Conservation (phyloP, 441 rosid species). For the Populus tomentosa region DNA sequence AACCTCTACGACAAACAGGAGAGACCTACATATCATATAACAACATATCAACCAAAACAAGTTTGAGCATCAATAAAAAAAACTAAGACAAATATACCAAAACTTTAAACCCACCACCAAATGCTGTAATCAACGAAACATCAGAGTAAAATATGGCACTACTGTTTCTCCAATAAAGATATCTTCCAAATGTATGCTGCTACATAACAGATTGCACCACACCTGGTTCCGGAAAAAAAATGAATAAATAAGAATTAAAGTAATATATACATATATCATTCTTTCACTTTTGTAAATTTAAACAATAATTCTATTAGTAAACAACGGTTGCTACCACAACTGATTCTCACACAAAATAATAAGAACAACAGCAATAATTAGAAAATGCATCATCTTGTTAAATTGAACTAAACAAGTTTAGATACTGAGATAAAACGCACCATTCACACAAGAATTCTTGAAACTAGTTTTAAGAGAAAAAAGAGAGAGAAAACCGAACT, state of each 20-base stretch:
- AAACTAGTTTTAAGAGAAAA: not conserved
- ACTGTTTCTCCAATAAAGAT: not conserved
- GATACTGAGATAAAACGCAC: not conserved
- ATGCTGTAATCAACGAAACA: not conserved
- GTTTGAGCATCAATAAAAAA: not conserved
- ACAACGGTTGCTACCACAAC: not conserved
- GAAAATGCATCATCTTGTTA: not conserved
- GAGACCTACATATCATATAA: not conserved
- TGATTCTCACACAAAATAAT: not conserved
- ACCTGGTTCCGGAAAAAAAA: not conserved
- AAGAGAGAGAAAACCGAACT: not conserved
- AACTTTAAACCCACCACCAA: not conserved
- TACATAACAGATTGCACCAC: not conserved
- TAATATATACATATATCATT: no score
- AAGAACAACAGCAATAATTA: no score
- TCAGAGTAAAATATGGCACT: not conserved
- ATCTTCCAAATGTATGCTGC: not conserved
- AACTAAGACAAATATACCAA: not conserved
- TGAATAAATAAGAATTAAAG: no score
- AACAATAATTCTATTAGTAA: not conserved
- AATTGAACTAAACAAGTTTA: not conserved
- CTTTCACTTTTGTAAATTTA: not conserved
- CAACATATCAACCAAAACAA: not conserved
- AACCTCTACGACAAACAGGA: slow-evolving; percentile 3
- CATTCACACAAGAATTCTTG: not conserved